Evolutionary conservation across 176 grass and related monocot species (phyloP).

Genomic region (Lolium rigidum): DNA sequence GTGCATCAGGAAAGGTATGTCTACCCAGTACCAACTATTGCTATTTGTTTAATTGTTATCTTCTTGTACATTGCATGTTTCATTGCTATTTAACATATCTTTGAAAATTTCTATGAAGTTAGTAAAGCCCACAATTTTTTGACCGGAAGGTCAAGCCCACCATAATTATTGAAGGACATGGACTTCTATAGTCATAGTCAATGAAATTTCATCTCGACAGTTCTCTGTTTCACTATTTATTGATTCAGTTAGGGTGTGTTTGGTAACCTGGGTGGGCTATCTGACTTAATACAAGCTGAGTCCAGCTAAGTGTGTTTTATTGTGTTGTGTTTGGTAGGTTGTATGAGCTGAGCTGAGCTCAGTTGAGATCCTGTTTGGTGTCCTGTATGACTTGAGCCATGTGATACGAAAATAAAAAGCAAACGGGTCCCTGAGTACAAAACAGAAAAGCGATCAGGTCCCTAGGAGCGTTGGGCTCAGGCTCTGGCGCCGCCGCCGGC

Average conservation of each 20-base stretch:
- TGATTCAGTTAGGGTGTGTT: conserved; percentile 1
- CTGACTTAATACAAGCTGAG: no score
- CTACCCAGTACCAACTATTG: conserved; percentile 23
- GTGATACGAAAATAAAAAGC: no score
- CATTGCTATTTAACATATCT: neutral
- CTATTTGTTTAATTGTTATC: conserved; percentile 18
- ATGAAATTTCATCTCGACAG: conserved; percentile 11
- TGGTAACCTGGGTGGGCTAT: no score
- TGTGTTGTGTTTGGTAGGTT: no score
- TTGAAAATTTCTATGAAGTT: conserved; percentile 1
- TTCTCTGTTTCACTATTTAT: conserved; percentile 13
- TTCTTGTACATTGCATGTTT: neutral
- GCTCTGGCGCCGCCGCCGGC: no score
- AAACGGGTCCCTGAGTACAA: no score
- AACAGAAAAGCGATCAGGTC: no score
- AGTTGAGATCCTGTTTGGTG: no score
- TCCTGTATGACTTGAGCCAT: no score
- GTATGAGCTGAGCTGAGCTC: no score
- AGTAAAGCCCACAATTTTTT: conserved; percentile 10
- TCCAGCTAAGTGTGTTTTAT: no score
- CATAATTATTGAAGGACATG: neutral
- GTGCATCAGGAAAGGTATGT: conserved; percentile 87
- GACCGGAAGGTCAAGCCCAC: neutral
- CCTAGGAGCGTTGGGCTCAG: no score
- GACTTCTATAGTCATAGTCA: conserved; percentile 18